Conservation (phyloP, 75 land plant species). For the Selaginella tamariscina region DNA sequence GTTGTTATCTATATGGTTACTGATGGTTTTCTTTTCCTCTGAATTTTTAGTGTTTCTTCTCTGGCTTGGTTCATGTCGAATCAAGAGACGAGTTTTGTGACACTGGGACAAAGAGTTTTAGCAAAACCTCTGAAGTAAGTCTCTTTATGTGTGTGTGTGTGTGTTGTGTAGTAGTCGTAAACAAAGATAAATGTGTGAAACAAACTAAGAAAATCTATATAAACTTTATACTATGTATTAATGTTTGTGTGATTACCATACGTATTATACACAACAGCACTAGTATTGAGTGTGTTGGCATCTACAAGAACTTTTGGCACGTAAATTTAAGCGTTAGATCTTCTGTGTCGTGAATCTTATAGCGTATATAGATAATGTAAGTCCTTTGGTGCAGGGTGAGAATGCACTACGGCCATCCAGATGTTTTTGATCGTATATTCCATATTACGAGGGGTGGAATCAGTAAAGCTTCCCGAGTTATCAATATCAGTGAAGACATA, state of each 20-base stretch:
- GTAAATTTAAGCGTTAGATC: no score
- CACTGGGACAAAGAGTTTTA: conserved; percentile 76
- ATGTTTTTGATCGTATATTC: conserved; percentile 84
- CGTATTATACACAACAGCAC: no score
- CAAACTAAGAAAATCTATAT: no score
- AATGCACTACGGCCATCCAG: conserved; percentile 96
- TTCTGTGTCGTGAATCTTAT: not conserved
- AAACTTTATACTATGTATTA: no score
- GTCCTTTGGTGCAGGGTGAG: conserved; percentile 53
- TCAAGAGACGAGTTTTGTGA: conserved; percentile 93
- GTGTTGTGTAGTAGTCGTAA: no score
- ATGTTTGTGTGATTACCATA: no score
- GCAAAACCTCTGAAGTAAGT: conserved; percentile 85
- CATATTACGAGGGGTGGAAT: conserved; percentile 89
- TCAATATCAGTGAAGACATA: conserved; percentile 90
- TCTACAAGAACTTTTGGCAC: no score
- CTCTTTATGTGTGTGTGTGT: not conserved
- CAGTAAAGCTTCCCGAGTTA: conserved; percentile 86
- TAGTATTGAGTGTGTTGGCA: no score
- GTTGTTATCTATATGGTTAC: no score
- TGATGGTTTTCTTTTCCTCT: no score
- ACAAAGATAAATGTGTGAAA: no score
- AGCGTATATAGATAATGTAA: not conserved
- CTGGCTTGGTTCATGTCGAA: conserved; percentile 93
- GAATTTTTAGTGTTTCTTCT: conserved; percentile 91